These are phyloP conservation scores for Croton setiger DNA, from an alignment of 441 rosid species.

Conservation along the genomic window DNA sequence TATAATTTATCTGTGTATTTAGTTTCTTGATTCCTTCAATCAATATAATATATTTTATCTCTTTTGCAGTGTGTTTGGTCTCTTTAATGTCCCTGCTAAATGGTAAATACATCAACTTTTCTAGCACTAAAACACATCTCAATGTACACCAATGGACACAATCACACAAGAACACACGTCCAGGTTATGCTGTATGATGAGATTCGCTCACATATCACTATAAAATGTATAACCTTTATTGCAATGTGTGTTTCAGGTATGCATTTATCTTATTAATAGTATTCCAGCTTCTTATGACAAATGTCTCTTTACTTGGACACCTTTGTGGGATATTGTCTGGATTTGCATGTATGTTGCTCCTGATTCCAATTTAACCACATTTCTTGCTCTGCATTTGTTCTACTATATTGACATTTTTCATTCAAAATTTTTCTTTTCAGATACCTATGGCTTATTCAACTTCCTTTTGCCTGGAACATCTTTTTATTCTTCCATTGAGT, in stretches of 20 bases:
- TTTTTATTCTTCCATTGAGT: constrained; percentile 70
- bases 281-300: constrained; percentile 87
- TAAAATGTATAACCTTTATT: constrained; percentile 17
- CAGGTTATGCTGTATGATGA: constrained; percentile 1
- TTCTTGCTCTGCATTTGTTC: constrained; percentile 10
- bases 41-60: constrained; percentile 21
- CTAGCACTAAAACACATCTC: not conserved
- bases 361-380: constrained; percentile 10
- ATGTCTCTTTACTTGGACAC: constrained; percentile 93
- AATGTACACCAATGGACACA: not conserved
- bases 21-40: constrained; percentile 7
- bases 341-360: constrained; percentile 66
- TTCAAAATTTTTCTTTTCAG: constrained; percentile 34
- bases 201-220: constrained; percentile 16
- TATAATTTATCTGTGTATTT: constrained; percentile 12
- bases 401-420: not conserved
- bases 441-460: constrained; percentile 79
- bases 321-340: constrained; percentile 94
- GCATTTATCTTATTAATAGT: constrained; percentile 70
- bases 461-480: constrained; percentile 77
- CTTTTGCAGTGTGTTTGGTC: constrained; percentile 90
- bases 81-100: constrained; percentile 89
- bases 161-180: not conserved
- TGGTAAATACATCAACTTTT: constrained; percentile 45
- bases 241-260: constrained; percentile 54